Percentiles rank a stretch among this genome's conserved stretches.
Evolutionary conservation across 2,329 filamentous ascomycete species (phyloP).

Genomic region (Pseudocercospora fuligena): DNA sequence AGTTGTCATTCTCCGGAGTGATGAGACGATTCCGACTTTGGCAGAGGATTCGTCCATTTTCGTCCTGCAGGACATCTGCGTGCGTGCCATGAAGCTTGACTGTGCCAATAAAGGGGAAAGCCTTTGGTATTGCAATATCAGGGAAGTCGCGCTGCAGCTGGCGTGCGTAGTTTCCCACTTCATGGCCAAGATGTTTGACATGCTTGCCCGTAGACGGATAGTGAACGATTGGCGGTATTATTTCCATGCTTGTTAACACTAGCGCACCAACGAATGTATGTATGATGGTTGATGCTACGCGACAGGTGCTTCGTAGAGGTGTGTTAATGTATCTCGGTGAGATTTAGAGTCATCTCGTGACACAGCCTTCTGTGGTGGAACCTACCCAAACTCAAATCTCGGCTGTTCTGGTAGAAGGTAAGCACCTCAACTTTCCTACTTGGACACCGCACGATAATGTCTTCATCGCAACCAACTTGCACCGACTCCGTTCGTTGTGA

Average conservation of each 20-base stretch:
- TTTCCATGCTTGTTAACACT: no score
- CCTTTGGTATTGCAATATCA: not conserved
- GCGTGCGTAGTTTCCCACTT: not conserved
- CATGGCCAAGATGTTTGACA: not conserved
- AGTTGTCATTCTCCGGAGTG: not conserved
- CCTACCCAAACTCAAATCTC: not conserved
- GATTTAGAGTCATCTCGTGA: not conserved
- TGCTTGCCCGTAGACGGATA: not conserved
- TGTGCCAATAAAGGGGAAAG: not conserved
- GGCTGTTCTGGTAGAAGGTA: not conserved
- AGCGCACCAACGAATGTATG: no score
- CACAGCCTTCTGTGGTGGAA: not conserved
- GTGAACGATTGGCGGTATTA: no score
- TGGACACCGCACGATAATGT: not conserved
- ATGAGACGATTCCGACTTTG: not conserved
- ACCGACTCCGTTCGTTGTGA: no score
- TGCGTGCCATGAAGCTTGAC: not conserved
- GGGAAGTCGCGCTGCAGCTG: not conserved
- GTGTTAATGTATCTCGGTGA: no score
- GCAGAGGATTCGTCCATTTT: not conserved
- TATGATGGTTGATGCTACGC: no score
- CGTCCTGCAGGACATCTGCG: not conserved
- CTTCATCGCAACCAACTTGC: not conserved
- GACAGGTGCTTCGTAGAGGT: no score
- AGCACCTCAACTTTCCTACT: not conserved